A percentile compares a stretch with the other conserved stretches of the same genome.
These are phyloP conservation scores for Beauveria brongniartii DNA, from an alignment of 2,329 filamentous ascomycete genomes.

Conservation along the genomic window DNA sequence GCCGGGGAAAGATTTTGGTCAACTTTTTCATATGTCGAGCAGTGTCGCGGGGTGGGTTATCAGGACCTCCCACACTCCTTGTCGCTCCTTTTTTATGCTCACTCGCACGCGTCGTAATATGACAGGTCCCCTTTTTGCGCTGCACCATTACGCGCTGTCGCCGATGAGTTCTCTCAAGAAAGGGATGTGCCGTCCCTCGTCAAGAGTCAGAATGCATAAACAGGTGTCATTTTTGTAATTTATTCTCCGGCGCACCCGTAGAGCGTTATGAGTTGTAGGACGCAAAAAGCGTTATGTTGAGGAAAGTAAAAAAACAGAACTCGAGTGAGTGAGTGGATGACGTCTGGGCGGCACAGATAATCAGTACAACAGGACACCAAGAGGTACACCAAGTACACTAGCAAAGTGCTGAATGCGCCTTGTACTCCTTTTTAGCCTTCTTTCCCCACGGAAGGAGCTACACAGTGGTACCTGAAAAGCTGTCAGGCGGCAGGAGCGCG, in stretches of 20 bases:
- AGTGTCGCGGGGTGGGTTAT: not conserved
- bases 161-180: not conserved
- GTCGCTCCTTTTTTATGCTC: not conserved
- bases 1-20: slow-evolving; percentile 27
- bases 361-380: not conserved
- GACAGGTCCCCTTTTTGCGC: not conserved
- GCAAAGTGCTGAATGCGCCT: not conserved
- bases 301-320: slow-evolving; percentile 2
- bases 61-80: slow-evolving; percentile 1
- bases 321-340: not conserved
- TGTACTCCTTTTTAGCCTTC: not conserved
- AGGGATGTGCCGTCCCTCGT: not conserved
- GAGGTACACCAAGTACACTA: not conserved
- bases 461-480: not conserved
- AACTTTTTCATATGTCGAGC: slow-evolving; percentile 27
- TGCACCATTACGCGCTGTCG: not conserved
- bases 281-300: not conserved
- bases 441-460: not conserved
- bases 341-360: not conserved
- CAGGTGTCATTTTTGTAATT: not conserved
- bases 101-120: not conserved
- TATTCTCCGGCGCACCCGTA: not conserved
- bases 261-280: not conserved
- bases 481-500: not conserved
- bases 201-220: not conserved